Conservation (phyloP, 2,329 filamentous ascomycete genomes). For the Cladosporium sp. region DNA sequence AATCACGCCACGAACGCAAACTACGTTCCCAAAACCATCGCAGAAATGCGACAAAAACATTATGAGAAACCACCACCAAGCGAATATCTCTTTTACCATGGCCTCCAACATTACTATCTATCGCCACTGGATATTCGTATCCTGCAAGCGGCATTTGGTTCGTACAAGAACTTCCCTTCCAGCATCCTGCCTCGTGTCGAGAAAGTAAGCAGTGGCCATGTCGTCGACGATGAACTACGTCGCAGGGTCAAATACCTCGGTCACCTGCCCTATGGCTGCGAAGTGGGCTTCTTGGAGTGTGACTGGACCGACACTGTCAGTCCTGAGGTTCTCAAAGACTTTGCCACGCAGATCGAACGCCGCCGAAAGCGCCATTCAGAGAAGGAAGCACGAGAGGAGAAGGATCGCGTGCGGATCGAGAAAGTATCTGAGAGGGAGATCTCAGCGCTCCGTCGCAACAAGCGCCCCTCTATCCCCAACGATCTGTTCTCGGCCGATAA, state of each 20-base stretch:
- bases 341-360: conserved; percentile 73
- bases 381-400: conserved; percentile 83
- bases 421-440: conserved; percentile 71
- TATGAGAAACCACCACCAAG: conserved; percentile 48
- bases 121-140: conserved; percentile 91
- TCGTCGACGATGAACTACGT: conserved; percentile 80
- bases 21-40: conserved; percentile 45
- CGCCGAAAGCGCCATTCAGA: conserved; percentile 76
- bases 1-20: conserved; percentile 25
- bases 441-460: conserved; percentile 65
- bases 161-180: conserved; percentile 79
- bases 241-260: conserved; percentile 84
- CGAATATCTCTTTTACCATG: conserved; percentile 85
- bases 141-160: conserved; percentile 82
- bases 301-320: conserved; percentile 91
- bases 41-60: conserved; percentile 50
- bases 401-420: conserved; percentile 79
- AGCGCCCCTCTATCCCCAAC: conserved; percentile 54
- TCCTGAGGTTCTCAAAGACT: conserved; percentile 71
- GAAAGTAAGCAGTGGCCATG: conserved; percentile 83
- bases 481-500: conserved; percentile 41
- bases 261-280: conserved; percentile 86
- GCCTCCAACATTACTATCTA: conserved; percentile 83
- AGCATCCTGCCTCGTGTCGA: conserved; percentile 85
- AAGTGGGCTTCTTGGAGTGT: conserved; percentile 88